phyloP scores from a whole-genome alignment of 1,284 basidiomycete genomes.

The Pseudozyma sp. region DNA sequence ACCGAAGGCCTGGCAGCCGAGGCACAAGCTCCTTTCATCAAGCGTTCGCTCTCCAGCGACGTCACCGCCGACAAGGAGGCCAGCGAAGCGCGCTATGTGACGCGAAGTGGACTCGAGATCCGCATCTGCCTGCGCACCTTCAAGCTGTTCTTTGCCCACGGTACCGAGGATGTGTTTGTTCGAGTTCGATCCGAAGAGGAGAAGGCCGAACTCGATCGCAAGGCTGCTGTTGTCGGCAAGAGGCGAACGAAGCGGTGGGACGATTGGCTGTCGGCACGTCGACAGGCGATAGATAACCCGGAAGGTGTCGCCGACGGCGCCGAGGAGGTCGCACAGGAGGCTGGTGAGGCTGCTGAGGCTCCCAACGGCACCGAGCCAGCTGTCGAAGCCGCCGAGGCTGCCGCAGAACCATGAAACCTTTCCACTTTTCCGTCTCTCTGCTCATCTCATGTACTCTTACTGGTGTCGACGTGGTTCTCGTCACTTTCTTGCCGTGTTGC shows the following conservation, averaged over 20 bases:
- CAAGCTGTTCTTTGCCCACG: conserved; percentile 70
- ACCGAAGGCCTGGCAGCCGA: conserved; percentile 64
- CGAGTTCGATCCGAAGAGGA: conserved; percentile 49
- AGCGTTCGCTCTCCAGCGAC: conserved; percentile 47
- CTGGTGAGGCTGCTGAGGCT: conserved; percentile 4
- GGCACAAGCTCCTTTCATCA: conserved; percentile 63
- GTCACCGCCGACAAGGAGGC: conserved; percentile 42
- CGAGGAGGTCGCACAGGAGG: conserved; percentile 12
- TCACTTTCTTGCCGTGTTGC: conserved; percentile 1
- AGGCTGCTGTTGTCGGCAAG: conserved; percentile 30
- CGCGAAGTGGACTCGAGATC: conserved; percentile 74
- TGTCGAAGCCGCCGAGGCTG: conserved; percentile 12
- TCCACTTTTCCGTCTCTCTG: neutral
- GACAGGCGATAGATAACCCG: conserved; percentile 51
- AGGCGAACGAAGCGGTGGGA: conserved; percentile 45
- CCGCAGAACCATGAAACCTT: conserved; percentile 7
- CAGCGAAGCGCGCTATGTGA: conserved; percentile 49
- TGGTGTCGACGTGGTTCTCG: neutral
- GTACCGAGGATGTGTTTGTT: conserved; percentile 69
- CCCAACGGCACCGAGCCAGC: conserved; percentile 19
- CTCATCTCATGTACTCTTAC: conserved; percentile 9
- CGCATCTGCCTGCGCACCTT: conserved; percentile 70
- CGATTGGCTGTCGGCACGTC: conserved; percentile 53
- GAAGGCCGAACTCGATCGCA: conserved; percentile 28
- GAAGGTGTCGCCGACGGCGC: conserved; percentile 8